Percentiles rank a stretch among this genome's conserved stretches.
These are phyloP conservation scores for Dictyostelium citrinum DNA, from an alignment of 78 protist genomes.

Conservation along the genomic window DNA sequence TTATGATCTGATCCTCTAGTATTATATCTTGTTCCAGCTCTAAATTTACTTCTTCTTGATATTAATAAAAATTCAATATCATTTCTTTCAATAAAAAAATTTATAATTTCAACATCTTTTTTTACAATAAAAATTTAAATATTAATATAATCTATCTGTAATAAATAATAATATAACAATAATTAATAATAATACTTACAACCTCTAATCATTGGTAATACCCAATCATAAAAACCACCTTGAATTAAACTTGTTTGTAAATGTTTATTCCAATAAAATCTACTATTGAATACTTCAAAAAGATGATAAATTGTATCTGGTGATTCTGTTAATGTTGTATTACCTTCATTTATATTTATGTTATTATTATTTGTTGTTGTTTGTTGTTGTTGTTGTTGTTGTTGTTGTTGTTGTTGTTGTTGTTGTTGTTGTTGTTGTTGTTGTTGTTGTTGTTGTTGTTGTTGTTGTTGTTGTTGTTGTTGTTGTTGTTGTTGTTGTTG, in stretches of 20 bases:
- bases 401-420: not conserved
- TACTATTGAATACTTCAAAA: conserved; percentile 29
- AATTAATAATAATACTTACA: conserved; percentile 10
- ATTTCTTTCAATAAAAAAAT: conserved; percentile 18
- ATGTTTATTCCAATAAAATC: conserved; percentile 65
- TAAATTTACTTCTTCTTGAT: conserved; percentile 61
- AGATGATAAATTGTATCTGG: not conserved
- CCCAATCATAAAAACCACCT: not conserved
- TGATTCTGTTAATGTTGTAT: not conserved
- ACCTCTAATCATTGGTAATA: conserved; percentile 70
- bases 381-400: too few species aligned
- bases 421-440: not conserved
- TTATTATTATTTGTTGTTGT: not conserved
- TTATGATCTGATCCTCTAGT: conserved; percentile 62
- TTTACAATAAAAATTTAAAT: too few species aligned
- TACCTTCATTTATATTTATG: not conserved
- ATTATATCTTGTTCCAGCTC: conserved; percentile 82
- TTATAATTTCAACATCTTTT: conserved; percentile 13
- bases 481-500: not conserved
- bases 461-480: not conserved
- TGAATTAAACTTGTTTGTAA: conserved; percentile 22
- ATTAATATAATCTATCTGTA: too few species aligned
- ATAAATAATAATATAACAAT: too few species aligned
- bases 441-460: not conserved
- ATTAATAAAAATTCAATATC: conserved; percentile 21